Evolutionary conservation across 345 rosid species (phyloP).

Genomic region (Pugionium cornutum): DNA sequence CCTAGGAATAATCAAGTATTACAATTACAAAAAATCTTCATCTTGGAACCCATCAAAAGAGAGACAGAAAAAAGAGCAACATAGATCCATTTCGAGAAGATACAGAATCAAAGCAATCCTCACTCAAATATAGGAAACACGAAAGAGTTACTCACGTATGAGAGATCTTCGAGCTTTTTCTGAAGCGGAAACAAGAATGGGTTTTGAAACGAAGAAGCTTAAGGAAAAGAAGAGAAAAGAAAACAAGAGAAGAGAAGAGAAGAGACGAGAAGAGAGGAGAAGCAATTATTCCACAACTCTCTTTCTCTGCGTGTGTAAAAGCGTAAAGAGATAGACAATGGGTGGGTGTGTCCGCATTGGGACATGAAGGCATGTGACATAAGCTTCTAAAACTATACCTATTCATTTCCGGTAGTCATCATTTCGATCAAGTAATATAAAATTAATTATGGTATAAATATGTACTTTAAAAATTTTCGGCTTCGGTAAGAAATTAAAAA

Average conservation of each 20-base stretch:
- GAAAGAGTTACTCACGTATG: constrained; percentile 38
- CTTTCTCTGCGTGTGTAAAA: constrained; percentile 14
- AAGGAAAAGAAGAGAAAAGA: no score
- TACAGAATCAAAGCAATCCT: not conserved
- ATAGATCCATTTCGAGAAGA: constrained; percentile 14
- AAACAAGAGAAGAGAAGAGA: no score
- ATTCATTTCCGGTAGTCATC: no score
- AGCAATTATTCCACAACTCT: constrained; percentile 1
- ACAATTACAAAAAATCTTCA: not conserved
- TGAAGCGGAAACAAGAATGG: constrained; percentile 2
- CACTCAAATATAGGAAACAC: constrained; percentile 2
- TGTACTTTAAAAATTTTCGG: no score
- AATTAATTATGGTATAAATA: no score
- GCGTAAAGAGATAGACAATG: constrained; percentile 46
- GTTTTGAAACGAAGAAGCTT: constrained; percentile 21
- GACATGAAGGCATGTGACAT: constrained; percentile 46
- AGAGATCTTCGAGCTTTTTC: constrained; percentile 29
- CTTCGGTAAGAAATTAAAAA: no score
- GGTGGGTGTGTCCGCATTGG: constrained; percentile 42
- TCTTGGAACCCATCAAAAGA: not conserved
- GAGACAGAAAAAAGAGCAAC: not conserved
- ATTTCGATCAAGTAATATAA: no score
- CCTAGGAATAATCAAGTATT: not conserved
- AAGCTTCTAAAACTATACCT: constrained; percentile 14
- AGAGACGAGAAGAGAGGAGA: not conserved